Evolutionary conservation across 208 protist genomes (phyloP).

Genomic region (Trypanosoma conorhini): DNA sequence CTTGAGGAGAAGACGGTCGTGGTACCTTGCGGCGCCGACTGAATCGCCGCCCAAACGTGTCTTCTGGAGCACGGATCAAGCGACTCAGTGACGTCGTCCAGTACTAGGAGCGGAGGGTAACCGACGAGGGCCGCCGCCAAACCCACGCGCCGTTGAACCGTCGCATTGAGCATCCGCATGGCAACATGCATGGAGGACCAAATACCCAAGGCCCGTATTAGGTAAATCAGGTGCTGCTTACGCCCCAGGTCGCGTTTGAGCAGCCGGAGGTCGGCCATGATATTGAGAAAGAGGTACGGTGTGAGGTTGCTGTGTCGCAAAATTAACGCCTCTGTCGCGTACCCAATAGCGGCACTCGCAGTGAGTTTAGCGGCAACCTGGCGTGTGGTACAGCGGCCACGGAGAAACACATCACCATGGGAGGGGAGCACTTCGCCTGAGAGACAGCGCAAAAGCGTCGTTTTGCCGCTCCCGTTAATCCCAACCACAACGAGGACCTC

Average conservation of each 20-base stretch:
- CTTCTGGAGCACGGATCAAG: slow-evolving; percentile 40
- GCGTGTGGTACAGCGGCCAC: slow-evolving; percentile 10
- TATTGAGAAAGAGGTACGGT: slow-evolving; percentile 25
- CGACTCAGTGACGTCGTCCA: slow-evolving; percentile 47
- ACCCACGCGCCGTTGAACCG: slow-evolving; percentile 13
- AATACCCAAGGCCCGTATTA: slow-evolving; percentile 26
- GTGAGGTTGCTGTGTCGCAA: slow-evolving; percentile 17
- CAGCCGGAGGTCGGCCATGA: slow-evolving; percentile 20
- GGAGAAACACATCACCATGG: slow-evolving; percentile 16
- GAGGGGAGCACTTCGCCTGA: slow-evolving; percentile 12
- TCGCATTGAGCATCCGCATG: slow-evolving; percentile 4
- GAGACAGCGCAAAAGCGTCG: slow-evolving; percentile 23
- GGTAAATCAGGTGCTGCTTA: slow-evolving; percentile 15
- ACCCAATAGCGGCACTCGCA: slow-evolving; percentile 13
- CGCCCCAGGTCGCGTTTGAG: not conserved
- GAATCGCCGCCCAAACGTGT: slow-evolving; percentile 41
- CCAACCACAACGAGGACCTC: slow-evolving; percentile 22
- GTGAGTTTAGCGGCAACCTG: not conserved
- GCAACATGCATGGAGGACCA: slow-evolving; percentile 9
- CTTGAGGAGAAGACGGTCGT: slow-evolving; percentile 54
- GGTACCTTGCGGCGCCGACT: slow-evolving; percentile 9
- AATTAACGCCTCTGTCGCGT: slow-evolving; percentile 9
- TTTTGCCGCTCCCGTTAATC: slow-evolving; percentile 31
- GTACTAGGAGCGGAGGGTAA: slow-evolving; percentile 32
- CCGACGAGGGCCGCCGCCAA: slow-evolving; percentile 52